These are phyloP conservation scores for Ganoderma sinense DNA, from an alignment of 1,284 basidiomycete genomes.

Conservation along the genomic window DNA sequence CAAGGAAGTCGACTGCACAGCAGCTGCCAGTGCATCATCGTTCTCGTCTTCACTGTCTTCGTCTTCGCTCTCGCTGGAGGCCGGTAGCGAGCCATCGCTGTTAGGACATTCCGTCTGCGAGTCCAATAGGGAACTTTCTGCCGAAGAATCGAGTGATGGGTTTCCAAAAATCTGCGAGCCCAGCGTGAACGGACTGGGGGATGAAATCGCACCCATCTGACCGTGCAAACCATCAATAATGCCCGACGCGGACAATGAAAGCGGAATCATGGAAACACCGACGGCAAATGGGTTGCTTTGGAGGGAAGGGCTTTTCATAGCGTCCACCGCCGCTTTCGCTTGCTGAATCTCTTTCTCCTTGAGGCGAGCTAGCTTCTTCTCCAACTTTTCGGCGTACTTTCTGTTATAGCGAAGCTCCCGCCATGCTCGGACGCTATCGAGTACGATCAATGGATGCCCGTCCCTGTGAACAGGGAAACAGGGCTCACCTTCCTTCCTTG, in stretches of 20 bases:
- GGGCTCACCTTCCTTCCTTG: slow-evolving; percentile 61
- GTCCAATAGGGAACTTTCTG: slow-evolving; percentile 23
- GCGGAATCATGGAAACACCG: slow-evolving; percentile 34
- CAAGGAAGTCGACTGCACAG: slow-evolving; percentile 62
- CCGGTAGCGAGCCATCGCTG: slow-evolving; percentile 13
- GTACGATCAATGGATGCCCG: slow-evolving; percentile 13
- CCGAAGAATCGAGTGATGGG: slow-evolving; percentile 20
- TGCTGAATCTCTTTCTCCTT: slow-evolving; percentile 47
- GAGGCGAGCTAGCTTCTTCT: slow-evolving; percentile 47
- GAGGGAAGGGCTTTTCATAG: slow-evolving; percentile 38
- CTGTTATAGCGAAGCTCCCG: slow-evolving; percentile 75
- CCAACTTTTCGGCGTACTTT: slow-evolving; percentile 74
- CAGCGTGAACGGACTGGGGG: slow-evolving; percentile 55
- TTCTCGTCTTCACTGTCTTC: slow-evolving; percentile 45
- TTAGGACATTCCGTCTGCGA: slow-evolving; percentile 22
- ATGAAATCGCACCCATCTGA: slow-evolving; percentile 33
- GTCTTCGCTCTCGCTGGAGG: slow-evolving; percentile 27
- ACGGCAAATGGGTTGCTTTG: slow-evolving; percentile 78
- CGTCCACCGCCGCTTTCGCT: slow-evolving; percentile 42
- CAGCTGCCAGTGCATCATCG: slow-evolving; percentile 56
- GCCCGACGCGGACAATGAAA: background rate
- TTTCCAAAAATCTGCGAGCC: slow-evolving; percentile 71
- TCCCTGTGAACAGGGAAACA: slow-evolving; percentile 10
- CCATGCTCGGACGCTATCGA: slow-evolving; percentile 76
- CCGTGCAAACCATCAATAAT: slow-evolving; percentile 4